Conservation (phyloP, 208 protist species). For the Histomonas meleagridis region DNA sequence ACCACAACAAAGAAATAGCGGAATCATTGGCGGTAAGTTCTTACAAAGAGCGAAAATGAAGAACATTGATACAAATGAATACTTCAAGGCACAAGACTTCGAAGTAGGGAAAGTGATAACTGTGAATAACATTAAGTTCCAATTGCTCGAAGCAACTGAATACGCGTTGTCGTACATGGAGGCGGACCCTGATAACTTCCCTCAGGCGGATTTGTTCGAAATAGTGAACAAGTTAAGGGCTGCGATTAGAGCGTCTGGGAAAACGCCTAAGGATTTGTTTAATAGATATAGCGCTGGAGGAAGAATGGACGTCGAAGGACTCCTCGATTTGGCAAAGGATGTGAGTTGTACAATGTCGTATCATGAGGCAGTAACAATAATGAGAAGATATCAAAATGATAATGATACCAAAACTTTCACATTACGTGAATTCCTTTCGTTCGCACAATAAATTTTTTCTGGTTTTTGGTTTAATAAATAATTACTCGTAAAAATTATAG, state of each 20-base stretch:
- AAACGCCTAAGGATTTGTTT: not conserved
- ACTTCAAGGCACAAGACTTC: constrained; percentile 19
- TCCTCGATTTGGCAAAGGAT: not conserved
- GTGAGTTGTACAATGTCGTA: not conserved
- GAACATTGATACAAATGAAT: constrained; percentile 39
- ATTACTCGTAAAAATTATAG: no score
- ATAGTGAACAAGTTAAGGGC: not conserved
- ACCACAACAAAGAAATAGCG: constrained; percentile 38
- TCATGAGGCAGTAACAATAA: not conserved
- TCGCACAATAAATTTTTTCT: constrained; percentile 13
- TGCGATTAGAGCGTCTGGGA: not conserved
- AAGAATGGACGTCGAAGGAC: not conserved
- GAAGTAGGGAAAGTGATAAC: not conserved
- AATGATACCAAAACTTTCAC: not conserved
- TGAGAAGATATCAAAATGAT: not conserved
- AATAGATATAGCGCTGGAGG: not conserved
- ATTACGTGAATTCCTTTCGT: not conserved
- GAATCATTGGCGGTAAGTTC: constrained; percentile 46
- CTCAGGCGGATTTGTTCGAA: not conserved
- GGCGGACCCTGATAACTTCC: constrained; percentile 21
- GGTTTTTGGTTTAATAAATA: no score
- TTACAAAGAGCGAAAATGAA: constrained; percentile 39
- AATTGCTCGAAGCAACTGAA: not conserved
- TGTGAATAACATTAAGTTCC: not conserved
- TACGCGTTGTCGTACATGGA: constrained; percentile 17